Evolutionary conservation across 2,329 filamentous ascomycete genomes (phyloP), one percentile per base, ranked within the genome.

Genomic region (Pseudogymnoascus sp.): DNA sequence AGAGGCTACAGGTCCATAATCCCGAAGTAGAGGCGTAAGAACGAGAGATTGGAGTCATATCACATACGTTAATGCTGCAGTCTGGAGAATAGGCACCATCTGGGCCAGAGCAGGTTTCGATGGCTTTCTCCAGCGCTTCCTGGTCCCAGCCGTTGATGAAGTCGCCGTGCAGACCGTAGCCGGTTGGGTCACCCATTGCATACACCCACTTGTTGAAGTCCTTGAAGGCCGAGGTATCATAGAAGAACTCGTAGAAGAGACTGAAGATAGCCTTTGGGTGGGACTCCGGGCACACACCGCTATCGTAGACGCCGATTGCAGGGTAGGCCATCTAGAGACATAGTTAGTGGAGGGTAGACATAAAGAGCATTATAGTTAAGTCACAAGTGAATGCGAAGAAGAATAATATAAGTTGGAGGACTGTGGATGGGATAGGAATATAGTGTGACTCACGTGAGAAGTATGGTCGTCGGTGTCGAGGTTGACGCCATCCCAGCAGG

Each of bases 401-500:
- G 55, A 13, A 12, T 9, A 41, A 6, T 21, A 58, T 33, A 19
- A 15, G 19, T 23, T 18, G 28, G 12, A 8, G 15, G 21, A 9
- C 19, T 56, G 18, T 33, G 2, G 13, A 33, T 23, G 3, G 6
- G 6, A 19, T 10, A 9, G 8, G 8, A 21, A n/a, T 12, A 34
- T 2, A 19, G 13, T 58, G 35, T 13, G 38, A 52, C 56, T 39
- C 37, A 66, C 63, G 35, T 66, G 64, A 21, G 59, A 61, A 10
- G 35, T 30, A 37, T 66, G 64, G 21, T 65, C 60, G 15, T 45
- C 30, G 13, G 57, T 61, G 35, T 65, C 64, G 3, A 65, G 55
- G 33, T 66, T 63, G 19, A 60, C 30, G 6, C 64, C 64, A 37
- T 66, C 63, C 64, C 64, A 66, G 58, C 64, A 66, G 9, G 64